A percentile compares a stretch with the other conserved stretches of the same genome.
phyloP scores from a whole-genome alignment of 192 early-diverging fungal species.

The Chytriomyces sp. region DNA sequence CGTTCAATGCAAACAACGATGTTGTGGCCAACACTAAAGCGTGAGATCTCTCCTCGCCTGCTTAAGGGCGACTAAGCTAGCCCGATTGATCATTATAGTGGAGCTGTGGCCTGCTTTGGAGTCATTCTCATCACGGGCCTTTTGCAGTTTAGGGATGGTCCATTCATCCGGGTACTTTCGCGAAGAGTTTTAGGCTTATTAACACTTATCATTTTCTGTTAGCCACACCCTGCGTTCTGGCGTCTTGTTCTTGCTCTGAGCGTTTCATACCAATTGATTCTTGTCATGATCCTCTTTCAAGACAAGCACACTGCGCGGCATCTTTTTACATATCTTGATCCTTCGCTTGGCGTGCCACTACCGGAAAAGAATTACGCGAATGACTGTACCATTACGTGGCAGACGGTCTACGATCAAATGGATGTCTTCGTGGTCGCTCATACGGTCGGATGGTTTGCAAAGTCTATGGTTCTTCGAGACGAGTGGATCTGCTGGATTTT shows the following conservation, averaged over 20 bases:
- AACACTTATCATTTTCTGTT: neutral
- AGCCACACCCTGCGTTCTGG: slow-evolving; percentile 92
- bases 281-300: slow-evolving; percentile 91
- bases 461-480: slow-evolving; percentile 90
- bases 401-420: slow-evolving; percentile 79
- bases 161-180: slow-evolving; percentile 71
- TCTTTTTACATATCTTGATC: slow-evolving; percentile 79
- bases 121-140: slow-evolving; percentile 82
- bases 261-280: slow-evolving; percentile 84
- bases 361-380: slow-evolving; percentile 94
- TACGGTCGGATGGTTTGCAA: slow-evolving; percentile 91
- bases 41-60: slow-evolving; percentile 15
- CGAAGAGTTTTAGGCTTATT: neutral
- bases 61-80: neutral
- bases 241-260: slow-evolving; percentile 80
- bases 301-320: slow-evolving; percentile 83
- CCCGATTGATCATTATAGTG: slow-evolving; percentile 13
- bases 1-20: slow-evolving; percentile 39
- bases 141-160: slow-evolving; percentile 90
- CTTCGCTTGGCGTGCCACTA: slow-evolving; percentile 73
- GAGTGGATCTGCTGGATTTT: slow-evolving; percentile 96
- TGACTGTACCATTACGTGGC: slow-evolving; percentile 76
- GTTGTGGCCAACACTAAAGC: slow-evolving; percentile 49
- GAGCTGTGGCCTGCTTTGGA: slow-evolving; percentile 27
- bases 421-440: slow-evolving; percentile 95